Evolutionary conservation across 768 basidiomycete genomes (phyloP).

Genomic region (Tylopilus balloui): DNA sequence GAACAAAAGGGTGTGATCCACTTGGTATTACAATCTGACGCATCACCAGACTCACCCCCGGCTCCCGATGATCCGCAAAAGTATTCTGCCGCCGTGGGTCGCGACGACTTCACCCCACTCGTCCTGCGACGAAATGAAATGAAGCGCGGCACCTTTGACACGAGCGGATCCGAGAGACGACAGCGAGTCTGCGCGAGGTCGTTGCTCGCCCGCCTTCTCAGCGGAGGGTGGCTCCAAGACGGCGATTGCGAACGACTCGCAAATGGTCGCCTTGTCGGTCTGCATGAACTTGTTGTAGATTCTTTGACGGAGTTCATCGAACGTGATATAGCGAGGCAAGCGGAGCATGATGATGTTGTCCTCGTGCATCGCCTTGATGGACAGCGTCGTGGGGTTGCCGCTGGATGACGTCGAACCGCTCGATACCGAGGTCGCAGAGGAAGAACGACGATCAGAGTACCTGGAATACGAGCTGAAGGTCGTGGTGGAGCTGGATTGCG

Average conservation of each 20-base stretch:
- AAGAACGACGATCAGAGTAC: conserved; percentile 23
- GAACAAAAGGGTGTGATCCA: background rate
- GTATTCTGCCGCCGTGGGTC: conserved; percentile 46
- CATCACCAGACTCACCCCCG: conserved; percentile 14
- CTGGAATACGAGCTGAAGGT: conserved; percentile 6
- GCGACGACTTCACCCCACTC: conserved; percentile 55
- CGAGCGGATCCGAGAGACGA: conserved; percentile 31
- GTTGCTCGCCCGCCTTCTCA: conserved; percentile 12
- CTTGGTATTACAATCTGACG: background rate
- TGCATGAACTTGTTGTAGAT: conserved; percentile 65
- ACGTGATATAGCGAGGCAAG: conserved; percentile 41
- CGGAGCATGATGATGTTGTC: conserved; percentile 62
- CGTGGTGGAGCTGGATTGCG: conserved; percentile 6
- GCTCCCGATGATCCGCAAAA: conserved; percentile 46
- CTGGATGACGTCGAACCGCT: conserved; percentile 34
- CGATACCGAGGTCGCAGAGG: conserved; percentile 33
- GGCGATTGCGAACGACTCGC: conserved; percentile 51
- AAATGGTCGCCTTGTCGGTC: conserved; percentile 53
- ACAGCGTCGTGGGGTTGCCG: conserved; percentile 31
- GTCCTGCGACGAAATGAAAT: conserved; percentile 49
- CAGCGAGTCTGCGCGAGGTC: conserved; percentile 32
- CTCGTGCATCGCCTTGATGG: conserved; percentile 63
- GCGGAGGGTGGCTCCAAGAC: conserved; percentile 39
- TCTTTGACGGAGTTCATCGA: conserved; percentile 50
- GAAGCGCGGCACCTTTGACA: conserved; percentile 28